Conservation (phyloP, 441 rosid species). For the Populus hybrid region DNA sequence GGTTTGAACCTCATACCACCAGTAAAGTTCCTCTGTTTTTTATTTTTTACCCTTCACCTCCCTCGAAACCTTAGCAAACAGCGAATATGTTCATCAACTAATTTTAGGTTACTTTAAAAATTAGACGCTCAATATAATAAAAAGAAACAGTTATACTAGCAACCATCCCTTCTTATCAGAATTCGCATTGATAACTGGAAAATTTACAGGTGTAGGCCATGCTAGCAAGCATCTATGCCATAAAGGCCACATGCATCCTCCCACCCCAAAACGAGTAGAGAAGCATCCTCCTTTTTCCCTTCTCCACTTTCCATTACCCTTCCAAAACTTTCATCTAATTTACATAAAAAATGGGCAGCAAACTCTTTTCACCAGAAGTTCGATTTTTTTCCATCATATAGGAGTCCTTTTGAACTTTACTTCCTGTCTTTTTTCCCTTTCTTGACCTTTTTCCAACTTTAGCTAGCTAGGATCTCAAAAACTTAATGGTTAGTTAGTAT, state of each 20-base stretch:
- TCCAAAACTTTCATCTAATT: not conserved
- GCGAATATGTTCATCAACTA: not conserved
- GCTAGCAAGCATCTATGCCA: slow-evolving; percentile 3
- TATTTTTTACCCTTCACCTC: not conserved
- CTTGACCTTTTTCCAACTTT: not conserved
- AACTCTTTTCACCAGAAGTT: not conserved
- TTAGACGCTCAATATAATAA: not conserved
- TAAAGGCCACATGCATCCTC: not conserved
- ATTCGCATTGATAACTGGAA: slow-evolving; percentile 27
- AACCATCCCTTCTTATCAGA: slow-evolving; percentile 17
- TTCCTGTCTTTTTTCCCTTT: not conserved
- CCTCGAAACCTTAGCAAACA: not conserved
- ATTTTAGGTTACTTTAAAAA: too few species aligned
- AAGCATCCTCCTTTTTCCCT: not conserved
- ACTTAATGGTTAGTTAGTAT: not conserved
- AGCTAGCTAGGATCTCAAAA: slow-evolving; percentile 10
- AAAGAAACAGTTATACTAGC: not conserved
- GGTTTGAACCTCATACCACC: too few species aligned
- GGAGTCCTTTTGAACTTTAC: not conserved
- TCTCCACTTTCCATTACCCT: not conserved
- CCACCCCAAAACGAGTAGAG: not conserved
- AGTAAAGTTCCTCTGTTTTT: too few species aligned
- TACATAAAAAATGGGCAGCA: not conserved
- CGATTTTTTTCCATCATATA: too few species aligned
- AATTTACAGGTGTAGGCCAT: slow-evolving; percentile 23